A percentile compares a stretch with the other conserved stretches of the same genome.
phyloP scores from a whole-genome alignment of 192 early-diverging fungal genomes.

The Linnemannia schmuckeri region DNA sequence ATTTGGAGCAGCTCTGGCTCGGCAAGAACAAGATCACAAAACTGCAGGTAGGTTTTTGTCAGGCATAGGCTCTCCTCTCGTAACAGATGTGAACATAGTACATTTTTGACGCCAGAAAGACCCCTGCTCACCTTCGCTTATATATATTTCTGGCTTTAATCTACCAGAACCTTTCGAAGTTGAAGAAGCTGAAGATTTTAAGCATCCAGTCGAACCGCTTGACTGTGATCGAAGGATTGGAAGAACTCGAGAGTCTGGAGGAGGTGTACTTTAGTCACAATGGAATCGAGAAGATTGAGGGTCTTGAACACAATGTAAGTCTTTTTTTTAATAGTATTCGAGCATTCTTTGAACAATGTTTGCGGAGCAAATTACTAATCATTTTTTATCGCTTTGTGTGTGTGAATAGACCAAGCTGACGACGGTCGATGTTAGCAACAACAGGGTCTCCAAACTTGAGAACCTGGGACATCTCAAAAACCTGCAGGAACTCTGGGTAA shows the following conservation, averaged over 20 bases:
- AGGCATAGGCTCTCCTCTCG: neutral
- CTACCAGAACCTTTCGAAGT: slow-evolving; percentile 67
- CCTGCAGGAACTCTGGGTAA: slow-evolving; percentile 94
- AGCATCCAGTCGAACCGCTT: slow-evolving; percentile 93
- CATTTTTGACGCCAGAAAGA: too few species aligned
- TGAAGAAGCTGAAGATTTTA: slow-evolving; percentile 77
- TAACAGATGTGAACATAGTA: too few species aligned
- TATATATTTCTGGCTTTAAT: too few species aligned
- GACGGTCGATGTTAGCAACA: slow-evolving; percentile 90
- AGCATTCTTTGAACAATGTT: too few species aligned
- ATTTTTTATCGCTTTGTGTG: neutral
- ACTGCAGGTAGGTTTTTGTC: slow-evolving; percentile 69
- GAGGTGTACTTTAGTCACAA: slow-evolving; percentile 97
- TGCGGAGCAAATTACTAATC: neutral
- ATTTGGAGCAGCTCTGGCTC: slow-evolving; percentile 91
- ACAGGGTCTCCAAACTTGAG: slow-evolving; percentile 79
- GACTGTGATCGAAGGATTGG: slow-evolving; percentile 79
- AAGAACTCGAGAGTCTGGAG: slow-evolving; percentile 76
- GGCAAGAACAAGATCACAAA: slow-evolving; percentile 97
- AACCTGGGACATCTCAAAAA: slow-evolving; percentile 75
- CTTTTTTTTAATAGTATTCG: too few species aligned
- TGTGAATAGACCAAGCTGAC: slow-evolving; percentile 66
- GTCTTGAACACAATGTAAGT: slow-evolving; percentile 82
- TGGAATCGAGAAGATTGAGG: slow-evolving; percentile 81
- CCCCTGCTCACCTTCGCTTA: too few species aligned